phyloP scores from a whole-genome alignment of 148 eudicot species.

The Cornus suecica region DNA sequence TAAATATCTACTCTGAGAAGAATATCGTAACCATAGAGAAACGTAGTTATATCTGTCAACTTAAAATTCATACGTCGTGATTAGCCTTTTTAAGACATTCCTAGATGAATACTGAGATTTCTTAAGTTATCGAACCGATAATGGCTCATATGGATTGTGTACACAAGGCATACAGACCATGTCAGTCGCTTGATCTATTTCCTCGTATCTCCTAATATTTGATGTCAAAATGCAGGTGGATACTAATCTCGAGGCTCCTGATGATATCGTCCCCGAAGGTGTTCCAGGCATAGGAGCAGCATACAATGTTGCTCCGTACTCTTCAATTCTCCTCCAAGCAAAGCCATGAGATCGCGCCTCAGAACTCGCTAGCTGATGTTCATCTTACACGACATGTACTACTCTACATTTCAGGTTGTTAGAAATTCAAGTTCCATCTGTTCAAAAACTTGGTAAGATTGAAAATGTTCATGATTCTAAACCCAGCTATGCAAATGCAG shows the following conservation, averaged over 20 bases:
- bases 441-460: background rate
- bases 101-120: too few species aligned
- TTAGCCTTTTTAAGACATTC: too few species aligned
- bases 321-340: conserved; percentile 82
- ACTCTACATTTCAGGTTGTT: background rate
- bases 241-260: conserved; percentile 76
- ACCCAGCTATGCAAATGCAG: background rate
- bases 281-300: conserved; percentile 48
- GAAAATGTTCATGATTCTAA: background rate
- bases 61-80: too few species aligned
- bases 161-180: too few species aligned
- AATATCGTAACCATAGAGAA: too few species aligned
- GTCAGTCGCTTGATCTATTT: too few species aligned
- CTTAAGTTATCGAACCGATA: too few species aligned
- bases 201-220: background rate
- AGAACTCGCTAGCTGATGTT: background rate
- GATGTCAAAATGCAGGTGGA: conserved; percentile 58
- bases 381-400: background rate
- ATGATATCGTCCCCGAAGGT: conserved; percentile 71
- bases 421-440: conserved; percentile 1
- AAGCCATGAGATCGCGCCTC: conserved; percentile 28
- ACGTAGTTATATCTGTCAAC: too few species aligned
- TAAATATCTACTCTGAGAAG: too few species aligned
- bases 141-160: too few species aligned
- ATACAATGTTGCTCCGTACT: conserved; percentile 71